phyloP scores from a whole-genome alignment of 2,329 filamentous ascomycete genomes.

The Exophiala oligosperma region DNA sequence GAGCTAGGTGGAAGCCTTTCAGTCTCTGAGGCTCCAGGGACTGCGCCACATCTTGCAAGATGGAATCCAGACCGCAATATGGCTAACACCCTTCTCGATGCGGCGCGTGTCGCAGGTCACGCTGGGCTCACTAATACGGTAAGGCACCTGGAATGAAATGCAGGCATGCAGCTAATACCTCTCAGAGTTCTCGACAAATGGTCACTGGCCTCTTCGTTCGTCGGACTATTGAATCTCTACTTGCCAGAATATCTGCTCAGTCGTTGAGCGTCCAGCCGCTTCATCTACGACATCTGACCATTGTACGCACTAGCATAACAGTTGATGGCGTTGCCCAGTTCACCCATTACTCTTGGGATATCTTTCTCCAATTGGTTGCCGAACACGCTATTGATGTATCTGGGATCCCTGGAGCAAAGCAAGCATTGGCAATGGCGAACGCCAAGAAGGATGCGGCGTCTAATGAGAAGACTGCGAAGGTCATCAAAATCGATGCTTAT shows the following conservation, averaged over 20 bases:
- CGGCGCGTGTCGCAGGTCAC: conserved; percentile 48
- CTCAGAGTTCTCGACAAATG: conserved; percentile 32
- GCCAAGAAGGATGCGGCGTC: background rate
- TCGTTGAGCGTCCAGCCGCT: conserved; percentile 61
- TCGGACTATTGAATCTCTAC: conserved; percentile 54
- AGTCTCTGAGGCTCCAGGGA: conserved; percentile 16
- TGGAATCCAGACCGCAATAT: conserved; percentile 57
- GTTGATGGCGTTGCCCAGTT: conserved; percentile 52
- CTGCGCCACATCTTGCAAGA: conserved; percentile 44
- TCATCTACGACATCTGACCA: conserved; percentile 56
- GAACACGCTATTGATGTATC: conserved; percentile 36
- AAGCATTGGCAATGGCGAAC: conserved; percentile 6
- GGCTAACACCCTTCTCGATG: conserved; percentile 54
- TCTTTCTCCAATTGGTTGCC: conserved; percentile 56
- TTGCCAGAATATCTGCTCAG: conserved; percentile 54
- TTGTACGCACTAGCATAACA: conserved; percentile 56
- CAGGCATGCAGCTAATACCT: background rate
- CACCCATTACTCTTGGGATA: conserved; percentile 54
- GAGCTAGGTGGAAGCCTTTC: conserved; percentile 22
- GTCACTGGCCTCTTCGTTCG: conserved; percentile 55
- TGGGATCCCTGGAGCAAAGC: conserved; percentile 17
- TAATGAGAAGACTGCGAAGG: background rate
- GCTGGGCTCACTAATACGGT: conserved; percentile 52
- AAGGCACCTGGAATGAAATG: conserved; percentile 16
- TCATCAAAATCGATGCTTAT: conserved; percentile 40